Base-by-base conservation (phyloP, 345 rosid species). In the Melaleuca alternifolia region DNA sequence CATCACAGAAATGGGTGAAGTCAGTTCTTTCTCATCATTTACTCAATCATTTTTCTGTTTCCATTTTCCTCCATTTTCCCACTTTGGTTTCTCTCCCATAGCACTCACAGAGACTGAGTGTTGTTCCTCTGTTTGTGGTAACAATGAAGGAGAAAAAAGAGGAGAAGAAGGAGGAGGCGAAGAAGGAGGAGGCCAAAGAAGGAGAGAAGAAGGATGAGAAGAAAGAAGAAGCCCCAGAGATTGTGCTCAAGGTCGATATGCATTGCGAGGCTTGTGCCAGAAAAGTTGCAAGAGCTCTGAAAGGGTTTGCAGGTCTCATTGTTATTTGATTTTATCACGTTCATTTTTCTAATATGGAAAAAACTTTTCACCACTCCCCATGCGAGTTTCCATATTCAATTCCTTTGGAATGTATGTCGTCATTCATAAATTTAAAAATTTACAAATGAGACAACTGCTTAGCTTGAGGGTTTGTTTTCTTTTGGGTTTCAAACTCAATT, bases 201-300 rank as follows among this genome's bases (percentile, higher is more conserved):
- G 87, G 3, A 18, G 85, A 88, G n/a, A 86, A 89, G 33, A 87
- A 89, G 81, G 87, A 91, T 52, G 85, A 87, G 84, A 88, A 87
- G 51, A 89, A 87, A 77, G 93, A 92, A 51, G 91, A 86, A 83
- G 82, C 90, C 52, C 90, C 91, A 16, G 94, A 92, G 90, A 94
- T 95, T 86, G 93, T 95, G 3, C 93, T 95, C 89, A 95, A 93
- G 87, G 96, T 95, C 88, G 95, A 94, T 82, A 95, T 95, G 98
- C 96, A 95, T 87, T 95, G 96, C 86, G 92, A 94, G 89, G 98
- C 96, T 41, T 95, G 98, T 85, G 96, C 98, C 82, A 92, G 94
- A 59, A 94, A 95, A 92, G 91, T 93, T 89, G 91, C 94, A 0
- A 90, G 88, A 85, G 90, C 94, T 51, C 84, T 95, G 81, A 95